These are phyloP conservation scores for Tylopilus felleus DNA, from an alignment of 768 basidiomycete species.

Conservation along the genomic window DNA sequence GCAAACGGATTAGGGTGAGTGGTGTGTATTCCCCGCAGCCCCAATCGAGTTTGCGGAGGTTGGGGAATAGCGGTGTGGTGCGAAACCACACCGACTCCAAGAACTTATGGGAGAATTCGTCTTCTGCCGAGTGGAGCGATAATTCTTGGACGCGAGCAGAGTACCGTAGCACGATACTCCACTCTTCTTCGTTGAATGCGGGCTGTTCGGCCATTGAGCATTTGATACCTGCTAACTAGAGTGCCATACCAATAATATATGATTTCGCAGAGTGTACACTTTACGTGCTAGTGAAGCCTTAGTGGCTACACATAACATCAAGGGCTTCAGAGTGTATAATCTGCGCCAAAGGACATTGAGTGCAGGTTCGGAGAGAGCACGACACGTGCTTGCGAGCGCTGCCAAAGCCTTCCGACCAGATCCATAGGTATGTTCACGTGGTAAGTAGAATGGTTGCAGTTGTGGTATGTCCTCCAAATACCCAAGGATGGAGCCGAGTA, in stretches of 20 bases:
- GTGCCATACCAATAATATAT: not conserved
- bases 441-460: too few relatives aligned
- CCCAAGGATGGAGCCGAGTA: slow-evolving; percentile 1
- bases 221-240: not conserved
- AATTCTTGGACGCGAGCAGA: slow-evolving; percentile 9
- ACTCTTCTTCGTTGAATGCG: not conserved
- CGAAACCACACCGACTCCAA: slow-evolving; percentile 1
- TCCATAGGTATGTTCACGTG: not conserved
- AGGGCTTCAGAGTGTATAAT: slow-evolving; percentile 5
- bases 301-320: slow-evolving; percentile 1
- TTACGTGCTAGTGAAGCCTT: not conserved
- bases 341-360: slow-evolving; percentile 14
- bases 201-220: not conserved
- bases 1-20: not conserved
- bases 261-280: not conserved
- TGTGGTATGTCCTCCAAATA: not conserved
- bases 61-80: slow-evolving; percentile 3
- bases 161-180: not conserved
- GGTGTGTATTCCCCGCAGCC: not conserved
- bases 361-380: slow-evolving; percentile 10
- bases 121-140: not conserved
- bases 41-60: not conserved
- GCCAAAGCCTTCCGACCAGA: slow-evolving; percentile 2
- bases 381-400: slow-evolving; percentile 14
- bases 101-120: not conserved